A percentile compares a stretch with the other conserved stretches of the same genome.
phyloP scores from a whole-genome alignment of 1,284 basidiomycete species.

The Cutaneotrichosporon cyanovorans region DNA sequence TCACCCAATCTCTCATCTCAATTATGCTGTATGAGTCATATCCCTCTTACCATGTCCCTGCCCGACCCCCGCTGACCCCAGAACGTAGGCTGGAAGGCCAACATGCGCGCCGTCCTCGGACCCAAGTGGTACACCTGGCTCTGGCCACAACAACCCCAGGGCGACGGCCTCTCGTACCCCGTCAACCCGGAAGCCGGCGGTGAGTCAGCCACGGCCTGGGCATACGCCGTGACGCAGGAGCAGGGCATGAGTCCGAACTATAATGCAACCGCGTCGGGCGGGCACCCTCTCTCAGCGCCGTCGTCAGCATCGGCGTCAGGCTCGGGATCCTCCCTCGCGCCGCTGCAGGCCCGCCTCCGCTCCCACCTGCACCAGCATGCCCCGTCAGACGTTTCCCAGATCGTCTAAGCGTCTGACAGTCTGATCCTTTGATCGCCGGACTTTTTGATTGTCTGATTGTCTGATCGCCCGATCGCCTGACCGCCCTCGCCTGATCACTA shows the following conservation, averaged over 20 bases:
- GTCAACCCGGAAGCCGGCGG: constrained; percentile 69
- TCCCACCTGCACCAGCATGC: constrained; percentile 5
- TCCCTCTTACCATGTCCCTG: too few relatives aligned
- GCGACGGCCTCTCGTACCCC: constrained; percentile 69
- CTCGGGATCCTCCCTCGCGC: too few relatives aligned
- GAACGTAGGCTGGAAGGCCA: constrained; percentile 68
- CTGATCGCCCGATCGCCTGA: too few relatives aligned
- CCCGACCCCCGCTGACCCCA: constrained; percentile 37
- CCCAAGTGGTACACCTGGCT: constrained; percentile 70
- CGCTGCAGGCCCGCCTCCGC: constrained; percentile 16
- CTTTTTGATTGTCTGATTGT: too few relatives aligned
- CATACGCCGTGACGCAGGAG: constrained; percentile 28
- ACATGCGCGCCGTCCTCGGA: constrained; percentile 72
- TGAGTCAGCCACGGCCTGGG: constrained; percentile 50
- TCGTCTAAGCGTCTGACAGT: constrained; percentile 12
- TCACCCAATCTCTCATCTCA: too few relatives aligned
- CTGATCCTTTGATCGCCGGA: too few relatives aligned
- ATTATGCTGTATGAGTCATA: too few relatives aligned
- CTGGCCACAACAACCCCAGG: constrained; percentile 54
- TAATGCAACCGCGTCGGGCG: not conserved
- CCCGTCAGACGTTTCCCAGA: constrained; percentile 2
- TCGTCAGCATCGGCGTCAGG: too few relatives aligned
- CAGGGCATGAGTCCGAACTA: constrained; percentile 1
- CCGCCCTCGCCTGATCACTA: not conserved
- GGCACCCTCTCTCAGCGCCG: too few relatives aligned